phyloP scores from a whole-genome alignment of 2,329 filamentous ascomycete species.

The Coleophoma crateriformis region DNA sequence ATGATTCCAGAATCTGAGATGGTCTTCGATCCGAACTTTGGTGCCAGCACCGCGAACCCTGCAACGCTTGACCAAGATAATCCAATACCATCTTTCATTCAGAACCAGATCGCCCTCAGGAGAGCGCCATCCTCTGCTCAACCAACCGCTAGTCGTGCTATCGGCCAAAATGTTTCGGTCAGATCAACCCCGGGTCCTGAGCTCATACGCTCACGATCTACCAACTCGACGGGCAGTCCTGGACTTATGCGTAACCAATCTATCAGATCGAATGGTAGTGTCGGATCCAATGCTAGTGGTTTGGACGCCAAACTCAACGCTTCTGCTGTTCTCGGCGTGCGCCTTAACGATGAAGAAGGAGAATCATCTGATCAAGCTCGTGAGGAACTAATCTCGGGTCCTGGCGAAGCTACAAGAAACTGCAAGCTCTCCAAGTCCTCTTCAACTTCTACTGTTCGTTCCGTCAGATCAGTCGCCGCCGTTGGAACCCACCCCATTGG shows the following conservation, averaged over 20 bases:
- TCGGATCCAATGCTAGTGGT: neutral
- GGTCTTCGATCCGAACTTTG: too few relatives aligned
- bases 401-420: conserved; percentile 6
- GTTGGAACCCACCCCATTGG: conserved; percentile 34
- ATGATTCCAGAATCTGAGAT: too few relatives aligned
- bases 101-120: conserved; percentile 19
- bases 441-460: conserved; percentile 11
- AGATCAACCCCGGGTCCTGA: too few relatives aligned
- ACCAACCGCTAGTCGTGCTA: conserved; percentile 4
- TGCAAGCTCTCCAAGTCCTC: conserved; percentile 17
- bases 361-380: conserved; percentile 6
- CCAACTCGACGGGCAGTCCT: neutral
- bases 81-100: conserved; percentile 13
- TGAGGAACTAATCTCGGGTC: conserved; percentile 1
- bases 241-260: conserved; percentile 16
- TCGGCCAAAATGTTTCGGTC: too few relatives aligned
- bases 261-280: conserved; percentile 15
- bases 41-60: conserved; percentile 1
- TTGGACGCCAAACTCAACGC: neutral
- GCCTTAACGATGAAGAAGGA: conserved; percentile 5
- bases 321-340: conserved; percentile 4
- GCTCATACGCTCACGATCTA: too few relatives aligned
- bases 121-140: conserved; percentile 17
- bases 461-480: conserved; percentile 22
- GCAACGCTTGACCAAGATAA: too few relatives aligned